Evolutionary conservation across 2,329 filamentous ascomycete genomes (phyloP).

Genomic region (Aspergillus neoniger): DNA sequence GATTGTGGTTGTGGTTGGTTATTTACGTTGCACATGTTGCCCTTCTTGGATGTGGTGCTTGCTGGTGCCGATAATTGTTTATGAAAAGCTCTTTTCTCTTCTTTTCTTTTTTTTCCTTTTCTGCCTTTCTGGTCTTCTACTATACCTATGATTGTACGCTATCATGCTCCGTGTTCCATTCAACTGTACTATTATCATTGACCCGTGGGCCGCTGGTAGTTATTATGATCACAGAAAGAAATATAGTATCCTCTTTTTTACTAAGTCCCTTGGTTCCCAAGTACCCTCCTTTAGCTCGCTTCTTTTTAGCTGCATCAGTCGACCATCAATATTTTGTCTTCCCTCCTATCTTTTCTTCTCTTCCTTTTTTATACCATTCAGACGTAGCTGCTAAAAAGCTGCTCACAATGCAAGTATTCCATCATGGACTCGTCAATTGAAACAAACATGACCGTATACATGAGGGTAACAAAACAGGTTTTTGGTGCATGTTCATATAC

Average conservation of each 20-base stretch:
- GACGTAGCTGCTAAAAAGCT: neutral
- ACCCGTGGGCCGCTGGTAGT: neutral
- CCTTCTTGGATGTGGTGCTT: neutral
- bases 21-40: neutral
- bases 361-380: no score
- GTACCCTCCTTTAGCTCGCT: neutral
- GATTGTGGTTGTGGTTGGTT: neutral
- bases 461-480: neutral
- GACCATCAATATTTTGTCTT: conserved; percentile 4
- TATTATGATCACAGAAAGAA: conserved; percentile 2
- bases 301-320: neutral
- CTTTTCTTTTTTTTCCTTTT: no score
- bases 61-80: neutral
- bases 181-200: conserved; percentile 1
- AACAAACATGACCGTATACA: conserved; percentile 8
- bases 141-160: conserved; percentile 13
- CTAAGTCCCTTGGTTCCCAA: neutral
- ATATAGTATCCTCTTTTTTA: neutral
- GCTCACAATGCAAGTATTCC: conserved; percentile 17
- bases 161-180: neutral
- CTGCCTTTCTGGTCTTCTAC: neutral
- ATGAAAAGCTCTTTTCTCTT: no score
- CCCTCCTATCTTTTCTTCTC: neutral
- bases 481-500: conserved; percentile 6
- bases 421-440: conserved; percentile 17